Base-by-base conservation (phyloP, 345 rosid genomes). In the Moricandia arvensis region DNA sequence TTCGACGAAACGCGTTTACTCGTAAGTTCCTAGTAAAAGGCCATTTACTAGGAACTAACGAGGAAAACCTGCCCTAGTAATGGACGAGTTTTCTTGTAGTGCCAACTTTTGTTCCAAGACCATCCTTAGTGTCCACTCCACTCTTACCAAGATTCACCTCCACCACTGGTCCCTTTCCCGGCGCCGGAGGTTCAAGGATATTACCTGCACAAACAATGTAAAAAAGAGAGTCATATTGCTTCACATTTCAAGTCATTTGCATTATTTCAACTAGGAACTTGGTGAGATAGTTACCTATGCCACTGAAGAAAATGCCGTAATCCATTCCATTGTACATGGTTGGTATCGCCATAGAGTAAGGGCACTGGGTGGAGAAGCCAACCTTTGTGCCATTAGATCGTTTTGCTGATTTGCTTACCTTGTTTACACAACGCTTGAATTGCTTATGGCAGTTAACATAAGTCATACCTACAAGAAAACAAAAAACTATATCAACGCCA, bases 301-400 rank as follows among this genome's bases (percentile, higher is more conserved):
- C 83, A 71, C 97, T 86, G 54, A 93, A 66, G 75, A 91, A 62
- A 77, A 91, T 90, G 58, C 96, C 97, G 80, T 85, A 82, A 61
- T 87, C 90, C 96, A 94, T 94, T 77, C 96, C 96, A 64, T 86
- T 86, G 27, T 77, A 76, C 86, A 91, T 86, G 1, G 96, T 94
- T 6, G 96, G 98, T 74, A 91, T 87, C 24, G 82, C 95, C 5
- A 61, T 75, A 1, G 88, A 85, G 72, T 88, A 87, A 21, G 95
- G 87, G 65, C 98, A 94, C 45, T 62, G 83, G 15, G 27, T 66
- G 45, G 97, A 94, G 75, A 94, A 91, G 8, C 96, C 91, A 6
- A 63, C 78, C 61, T 89, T 87, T 13, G 89, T 87, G 10, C 64
- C 47, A 0, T 59, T 66, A 47, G 73, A 27, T 47, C 29, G 8